Evolutionary conservation across 257 asterid genomes (phyloP).

Genomic region (Solanum sejunctum): DNA sequence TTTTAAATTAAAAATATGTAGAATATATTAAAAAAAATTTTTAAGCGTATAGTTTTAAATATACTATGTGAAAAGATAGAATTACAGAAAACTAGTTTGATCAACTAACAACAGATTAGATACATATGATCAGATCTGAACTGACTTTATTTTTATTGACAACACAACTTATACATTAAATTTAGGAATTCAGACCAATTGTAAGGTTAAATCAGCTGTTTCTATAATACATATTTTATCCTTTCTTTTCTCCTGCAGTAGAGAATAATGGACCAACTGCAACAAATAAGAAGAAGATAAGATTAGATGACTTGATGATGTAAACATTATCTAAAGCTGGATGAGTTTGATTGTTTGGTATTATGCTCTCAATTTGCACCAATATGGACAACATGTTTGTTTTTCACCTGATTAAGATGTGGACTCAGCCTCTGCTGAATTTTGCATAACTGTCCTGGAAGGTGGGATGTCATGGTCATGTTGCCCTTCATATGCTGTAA

Average conservation of each 20-base stretch:
- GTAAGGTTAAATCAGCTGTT: background rate
- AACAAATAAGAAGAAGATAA: background rate
- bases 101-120: background rate
- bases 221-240: background rate
- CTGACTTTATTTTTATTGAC: background rate
- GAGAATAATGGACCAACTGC: background rate
- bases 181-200: background rate
- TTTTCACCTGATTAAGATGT: conserved; percentile 47
- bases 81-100: background rate
- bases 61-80: no score
- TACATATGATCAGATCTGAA: background rate
- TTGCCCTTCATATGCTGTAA: conserved; percentile 77
- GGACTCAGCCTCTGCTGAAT: conserved; percentile 19
- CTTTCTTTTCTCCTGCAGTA: background rate
- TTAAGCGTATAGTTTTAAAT: background rate
- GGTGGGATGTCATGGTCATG: conserved; percentile 58
- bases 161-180: background rate
- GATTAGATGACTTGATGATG: background rate
- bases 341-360: background rate
- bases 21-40: background rate
- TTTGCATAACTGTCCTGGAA: conserved; percentile 32
- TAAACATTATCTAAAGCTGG: background rate
- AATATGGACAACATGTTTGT: conserved; percentile 32
- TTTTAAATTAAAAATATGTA: background rate
- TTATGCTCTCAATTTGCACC: conserved; percentile 36